Evolutionary conservation across 1,139 yeast genomes (phyloP).

Genomic region (Geotrichum macrosporum): DNA sequence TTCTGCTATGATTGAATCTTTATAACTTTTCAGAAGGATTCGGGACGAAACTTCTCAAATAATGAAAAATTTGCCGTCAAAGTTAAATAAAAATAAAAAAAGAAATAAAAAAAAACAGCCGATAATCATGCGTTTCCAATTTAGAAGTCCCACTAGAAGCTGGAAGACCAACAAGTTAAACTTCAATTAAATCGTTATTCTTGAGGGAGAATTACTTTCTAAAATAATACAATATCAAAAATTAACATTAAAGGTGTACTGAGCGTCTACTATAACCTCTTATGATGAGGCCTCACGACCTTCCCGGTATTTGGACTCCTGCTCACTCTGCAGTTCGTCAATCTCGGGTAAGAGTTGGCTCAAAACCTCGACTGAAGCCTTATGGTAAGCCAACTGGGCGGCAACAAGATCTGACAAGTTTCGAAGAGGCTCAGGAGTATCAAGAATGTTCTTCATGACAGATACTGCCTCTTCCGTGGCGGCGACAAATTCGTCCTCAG

Average conservation of each 20-base stretch:
- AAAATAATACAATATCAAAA: too few species aligned
- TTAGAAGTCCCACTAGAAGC: too few species aligned
- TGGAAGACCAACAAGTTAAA: too few species aligned
- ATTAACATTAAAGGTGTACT: constrained; percentile 8
- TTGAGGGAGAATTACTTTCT: too few species aligned
- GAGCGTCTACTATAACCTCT: constrained; percentile 18
- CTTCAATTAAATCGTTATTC: too few species aligned
- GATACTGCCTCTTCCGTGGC: constrained; percentile 86
- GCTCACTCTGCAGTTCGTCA: constrained; percentile 56
- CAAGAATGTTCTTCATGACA: constrained; percentile 77
- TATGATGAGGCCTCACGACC: constrained; percentile 29
- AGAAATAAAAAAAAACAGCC: too few species aligned
- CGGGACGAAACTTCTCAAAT: too few species aligned
- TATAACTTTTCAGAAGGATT: too few species aligned
- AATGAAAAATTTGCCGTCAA: too few species aligned
- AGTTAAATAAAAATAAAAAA: too few species aligned
- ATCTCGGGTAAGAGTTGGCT: constrained; percentile 62
- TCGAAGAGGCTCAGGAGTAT: constrained; percentile 66
- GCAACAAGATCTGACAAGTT: constrained; percentile 65
- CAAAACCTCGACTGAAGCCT: constrained; percentile 66
- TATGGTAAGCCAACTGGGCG: constrained; percentile 82
- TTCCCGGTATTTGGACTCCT: constrained; percentile 42
- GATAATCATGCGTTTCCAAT: too few species aligned
- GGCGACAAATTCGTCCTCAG: constrained; percentile 87
- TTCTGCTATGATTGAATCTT: too few species aligned